Evolutionary conservation across 2,329 filamentous ascomycete species (phyloP), one percentile per base, ranked within the genome.

Genomic region (Zymoseptoria tritici): DNA sequence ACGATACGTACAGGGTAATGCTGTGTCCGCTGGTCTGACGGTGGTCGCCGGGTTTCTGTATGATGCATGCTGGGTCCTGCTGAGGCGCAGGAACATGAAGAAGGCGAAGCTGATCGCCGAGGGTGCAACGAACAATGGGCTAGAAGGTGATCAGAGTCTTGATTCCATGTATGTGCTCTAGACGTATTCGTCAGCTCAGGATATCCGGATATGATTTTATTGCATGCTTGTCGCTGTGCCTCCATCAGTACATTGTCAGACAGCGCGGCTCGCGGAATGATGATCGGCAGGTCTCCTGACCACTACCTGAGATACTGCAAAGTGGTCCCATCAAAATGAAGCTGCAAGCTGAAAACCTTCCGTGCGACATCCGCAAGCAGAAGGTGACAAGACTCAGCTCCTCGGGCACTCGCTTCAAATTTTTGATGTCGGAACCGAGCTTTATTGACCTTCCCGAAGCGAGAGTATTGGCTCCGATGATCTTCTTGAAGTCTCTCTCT

Each of bases 1-100:
- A 8, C 63, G 72, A 9, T 75, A 74, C 53, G 54, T 70, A 2
- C 52, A 59, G 13, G 69, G 70, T 3, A 72, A 72, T 61, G 60
- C 66, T n/a, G 62, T 71, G 24, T 66, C 64, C 5, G 62, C 63
- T 49, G 70, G 69, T 20, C 56, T 73, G 19, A 64, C 63, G 26
- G 55, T 67, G 51, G 63, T 71, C 13, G 70, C 71, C 19, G 61
- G 56, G 3, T 54, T 64, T 51, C 62, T 70, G n/a, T 63, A 62
- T 49, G 61, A 49, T 20, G 29, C 61, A 3, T 64, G 62, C n/a
- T 74, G 67, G 65, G 58, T 71, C 20, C 52, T 74, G 46, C 65
- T 74, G 49, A 56, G 55, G 11, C 24, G 49, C 31, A 11, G 55
- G 21, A 52, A 57, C n/a, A n/a, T 13, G 49, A 11, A 52, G 22